Percentiles rank a stretch among this genome's conserved stretches.
Conservation (phyloP, 257 asterid species). For the Datura wrightii region DNA sequence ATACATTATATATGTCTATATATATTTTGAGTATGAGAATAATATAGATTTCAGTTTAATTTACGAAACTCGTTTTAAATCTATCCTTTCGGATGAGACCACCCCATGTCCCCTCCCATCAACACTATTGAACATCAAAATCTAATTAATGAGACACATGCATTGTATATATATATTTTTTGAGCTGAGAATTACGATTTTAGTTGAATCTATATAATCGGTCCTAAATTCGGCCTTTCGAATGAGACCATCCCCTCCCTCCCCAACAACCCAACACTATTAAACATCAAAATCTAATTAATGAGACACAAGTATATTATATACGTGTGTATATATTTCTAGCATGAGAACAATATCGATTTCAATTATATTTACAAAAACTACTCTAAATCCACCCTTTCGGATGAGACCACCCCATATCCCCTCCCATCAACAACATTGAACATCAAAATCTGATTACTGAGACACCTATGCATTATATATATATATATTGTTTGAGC, state of each 20-base stretch:
- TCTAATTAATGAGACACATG: slow-evolving; percentile 51
- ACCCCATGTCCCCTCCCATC: background rate
- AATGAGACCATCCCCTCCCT: too few species aligned
- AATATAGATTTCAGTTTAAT: too few species aligned
- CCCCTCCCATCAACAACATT: background rate
- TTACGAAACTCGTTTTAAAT: too few species aligned
- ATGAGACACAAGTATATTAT: too few species aligned
- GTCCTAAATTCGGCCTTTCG: too few species aligned
- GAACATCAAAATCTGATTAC: slow-evolving; percentile 32
- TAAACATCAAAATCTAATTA: too few species aligned
- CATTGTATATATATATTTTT: background rate
- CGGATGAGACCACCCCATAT: background rate
- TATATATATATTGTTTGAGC: background rate
- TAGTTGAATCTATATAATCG: background rate
- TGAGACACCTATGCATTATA: slow-evolving; percentile 46
- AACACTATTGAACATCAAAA: background rate
- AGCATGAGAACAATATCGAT: background rate
- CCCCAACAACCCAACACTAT: too few species aligned
- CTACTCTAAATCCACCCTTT: background rate
- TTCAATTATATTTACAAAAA: background rate
- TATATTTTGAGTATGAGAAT: too few species aligned
- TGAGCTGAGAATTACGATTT: background rate
- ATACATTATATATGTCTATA: too few species aligned
- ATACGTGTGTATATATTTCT: background rate
- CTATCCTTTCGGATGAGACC: background rate